These are phyloP conservation scores for Mycena sanguinolenta DNA, from an alignment of 768 basidiomycete genomes.

Conservation along the genomic window DNA sequence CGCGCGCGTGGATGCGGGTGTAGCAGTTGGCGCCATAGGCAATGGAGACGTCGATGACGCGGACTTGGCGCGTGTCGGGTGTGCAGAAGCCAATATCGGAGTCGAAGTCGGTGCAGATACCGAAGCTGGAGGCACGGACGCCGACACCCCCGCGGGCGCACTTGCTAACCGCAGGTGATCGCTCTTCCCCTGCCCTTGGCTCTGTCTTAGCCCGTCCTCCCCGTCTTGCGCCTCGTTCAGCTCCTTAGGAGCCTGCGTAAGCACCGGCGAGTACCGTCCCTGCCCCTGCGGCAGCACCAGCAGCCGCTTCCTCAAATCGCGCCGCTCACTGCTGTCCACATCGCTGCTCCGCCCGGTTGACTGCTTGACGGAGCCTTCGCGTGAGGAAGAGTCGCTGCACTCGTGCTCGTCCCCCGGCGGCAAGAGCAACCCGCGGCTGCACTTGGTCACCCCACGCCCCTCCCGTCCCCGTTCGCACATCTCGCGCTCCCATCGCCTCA, in stretches of 20 bases:
- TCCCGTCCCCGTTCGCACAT: slow-evolving; percentile 6
- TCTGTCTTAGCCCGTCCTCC: too few relatives aligned
- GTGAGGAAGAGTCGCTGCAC: slow-evolving; percentile 5
- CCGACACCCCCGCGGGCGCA: too few relatives aligned
- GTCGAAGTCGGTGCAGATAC: too few relatives aligned
- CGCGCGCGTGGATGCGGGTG: not conserved
- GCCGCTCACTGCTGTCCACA: not conserved
- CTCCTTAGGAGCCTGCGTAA: not conserved
- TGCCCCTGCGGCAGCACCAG: slow-evolving; percentile 29
- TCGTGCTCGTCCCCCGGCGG: slow-evolving; percentile 30
- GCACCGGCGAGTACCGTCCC: slow-evolving; percentile 34
- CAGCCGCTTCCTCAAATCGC: slow-evolving; percentile 14
- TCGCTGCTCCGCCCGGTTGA: not conserved
- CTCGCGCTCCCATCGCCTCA: slow-evolving; percentile 27
- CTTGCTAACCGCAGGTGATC: slow-evolving; percentile 9
- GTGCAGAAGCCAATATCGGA: not conserved
- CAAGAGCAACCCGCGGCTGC: slow-evolving; percentile 26
- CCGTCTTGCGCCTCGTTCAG: too few relatives aligned
- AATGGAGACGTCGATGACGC: not conserved
- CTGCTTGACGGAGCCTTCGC: slow-evolving; percentile 12
- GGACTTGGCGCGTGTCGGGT: slow-evolving; percentile 1
- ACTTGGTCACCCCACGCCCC: slow-evolving; percentile 10
- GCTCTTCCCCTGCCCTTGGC: not conserved
- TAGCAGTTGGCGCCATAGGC: not conserved
- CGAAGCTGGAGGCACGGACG: too few relatives aligned